Evolutionary conservation across 1,284 basidiomycete genomes (phyloP).

Genomic region (Sporisorium sorghi): DNA sequence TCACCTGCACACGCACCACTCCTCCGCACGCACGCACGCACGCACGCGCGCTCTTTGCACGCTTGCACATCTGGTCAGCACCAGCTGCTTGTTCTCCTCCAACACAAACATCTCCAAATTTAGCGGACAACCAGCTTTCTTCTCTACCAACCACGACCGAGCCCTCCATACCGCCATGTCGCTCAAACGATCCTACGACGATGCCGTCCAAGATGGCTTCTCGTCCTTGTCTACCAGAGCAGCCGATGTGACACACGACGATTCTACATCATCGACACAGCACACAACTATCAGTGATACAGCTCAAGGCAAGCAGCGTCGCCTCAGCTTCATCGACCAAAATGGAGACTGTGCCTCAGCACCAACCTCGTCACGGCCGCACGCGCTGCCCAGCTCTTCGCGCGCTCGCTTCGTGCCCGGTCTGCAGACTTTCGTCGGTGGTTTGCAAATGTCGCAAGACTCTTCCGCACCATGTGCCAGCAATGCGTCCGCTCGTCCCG

Average conservation of each 20-base stretch:
- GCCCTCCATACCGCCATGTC: constrained; percentile 13
- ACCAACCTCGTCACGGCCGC: constrained; percentile 33
- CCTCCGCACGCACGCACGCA: neutral
- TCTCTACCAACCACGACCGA: too few species aligned
- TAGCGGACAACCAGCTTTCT: too few species aligned
- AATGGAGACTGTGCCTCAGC: constrained; percentile 26
- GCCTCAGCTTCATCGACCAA: constrained; percentile 37
- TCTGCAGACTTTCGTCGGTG: constrained; percentile 57
- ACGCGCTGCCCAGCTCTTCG: constrained; percentile 39
- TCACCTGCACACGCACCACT: neutral
- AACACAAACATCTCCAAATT: neutral
- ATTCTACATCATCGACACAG: constrained; percentile 1
- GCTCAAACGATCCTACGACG: constrained; percentile 31
- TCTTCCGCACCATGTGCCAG: constrained; percentile 7
- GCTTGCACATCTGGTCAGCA: neutral
- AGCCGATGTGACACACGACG: neutral
- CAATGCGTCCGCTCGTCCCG: neutral
- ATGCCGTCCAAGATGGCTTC: constrained; percentile 14
- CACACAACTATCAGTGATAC: neutral
- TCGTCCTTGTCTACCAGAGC: neutral
- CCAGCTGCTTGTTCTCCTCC: neutral
- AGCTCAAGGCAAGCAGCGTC: constrained; percentile 37
- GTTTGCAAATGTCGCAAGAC: constrained; percentile 53
- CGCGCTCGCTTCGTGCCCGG: constrained; percentile 53
- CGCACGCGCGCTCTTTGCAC: neutral